Base-by-base conservation (phyloP, 768 basidiomycete genomes). In the Royoungia palumana region DNA sequence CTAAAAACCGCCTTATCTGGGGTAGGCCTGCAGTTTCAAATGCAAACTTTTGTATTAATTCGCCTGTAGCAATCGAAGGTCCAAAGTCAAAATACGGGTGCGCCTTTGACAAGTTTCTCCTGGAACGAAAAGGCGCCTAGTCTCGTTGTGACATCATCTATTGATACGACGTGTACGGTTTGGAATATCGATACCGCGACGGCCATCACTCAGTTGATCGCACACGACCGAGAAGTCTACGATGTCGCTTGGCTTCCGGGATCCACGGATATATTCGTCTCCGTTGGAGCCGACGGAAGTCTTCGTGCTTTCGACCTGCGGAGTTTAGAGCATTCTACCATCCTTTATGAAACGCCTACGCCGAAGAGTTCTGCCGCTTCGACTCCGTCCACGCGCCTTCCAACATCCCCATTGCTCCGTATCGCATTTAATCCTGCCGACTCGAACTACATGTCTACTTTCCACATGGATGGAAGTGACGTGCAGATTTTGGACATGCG, bases 181-280 rank as follows among this genome's bases (percentile, higher is more conserved):
- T 99, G 96, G 96, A 96, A 99, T 68, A 90, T 99, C 64, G 89
- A 95, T 60, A 91, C 91, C 4, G 81, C 84, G 21, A 85, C 88
- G 7, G 95, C 96, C 21, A 82, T 98, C 64, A 99, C 96, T 3
- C 96, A 98, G 68, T 82, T 99, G 51, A 95, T 96, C 61, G 94
- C 95, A 0, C 95, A 96, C 69, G 94, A 97, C 74, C 83, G 90
- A 40, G 88, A 94, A 71, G 94, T 93, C 13, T 95, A 94, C 71
- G 94, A 97, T 64, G 94, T 96, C 35, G 94, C 93, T n/a, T 99
- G 96, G 95, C 79, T 97, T 12, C 96, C 96, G 6, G 82, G 85
- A 21, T 94, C 92, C 9, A 92, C 91, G 12, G 94, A 98, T 65
- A 92, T 97, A 56, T 99, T 99, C 65, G 94, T 97, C 32, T 96